Evolutionary conservation across 768 basidiomycete species (phyloP).

Genomic region (Termitomyces sp.): DNA sequence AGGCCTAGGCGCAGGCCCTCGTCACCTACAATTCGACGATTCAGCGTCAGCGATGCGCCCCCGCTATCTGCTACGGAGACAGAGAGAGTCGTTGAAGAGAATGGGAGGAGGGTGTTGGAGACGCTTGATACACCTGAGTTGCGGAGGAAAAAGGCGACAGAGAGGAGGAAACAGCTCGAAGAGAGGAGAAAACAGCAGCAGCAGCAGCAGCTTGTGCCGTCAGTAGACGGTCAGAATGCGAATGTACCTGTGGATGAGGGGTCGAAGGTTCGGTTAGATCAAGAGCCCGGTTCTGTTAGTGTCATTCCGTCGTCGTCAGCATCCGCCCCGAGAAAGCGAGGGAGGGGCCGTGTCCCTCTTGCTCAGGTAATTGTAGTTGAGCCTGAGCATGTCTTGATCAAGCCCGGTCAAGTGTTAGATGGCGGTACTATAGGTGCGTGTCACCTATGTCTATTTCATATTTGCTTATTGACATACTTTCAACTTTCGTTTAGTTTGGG

Average conservation of each 20-base stretch:
- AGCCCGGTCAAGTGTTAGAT: conserved; percentile 32
- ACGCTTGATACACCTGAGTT: conserved; percentile 68
- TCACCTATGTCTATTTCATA: not conserved
- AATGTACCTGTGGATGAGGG: not conserved
- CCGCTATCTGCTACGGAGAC: conserved; percentile 11
- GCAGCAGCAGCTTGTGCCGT: conserved; percentile 4
- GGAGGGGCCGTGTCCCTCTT: not conserved
- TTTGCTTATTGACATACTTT: not conserved
- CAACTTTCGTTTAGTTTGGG: conserved; percentile 60
- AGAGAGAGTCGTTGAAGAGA: conserved; percentile 22
- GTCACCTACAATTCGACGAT: not conserved
- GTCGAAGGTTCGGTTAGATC: conserved; percentile 16
- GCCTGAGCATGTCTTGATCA: conserved; percentile 26
- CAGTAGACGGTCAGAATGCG: not conserved
- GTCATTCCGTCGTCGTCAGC: conserved; percentile 8
- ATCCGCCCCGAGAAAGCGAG: not conserved
- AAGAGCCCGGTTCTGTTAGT: conserved; percentile 39
- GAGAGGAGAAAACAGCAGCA: conserved; percentile 19
- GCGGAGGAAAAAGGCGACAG: conserved; percentile 50
- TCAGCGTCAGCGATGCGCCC: not conserved
- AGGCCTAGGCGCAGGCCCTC: not conserved
- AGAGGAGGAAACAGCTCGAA: conserved; percentile 34
- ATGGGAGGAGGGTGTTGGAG: conserved; percentile 59
- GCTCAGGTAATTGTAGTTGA: conserved; percentile 4
- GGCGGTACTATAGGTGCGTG: conserved; percentile 63